Conservation (phyloP, 257 asterid species). For the Jacaranda copaia region DNA sequence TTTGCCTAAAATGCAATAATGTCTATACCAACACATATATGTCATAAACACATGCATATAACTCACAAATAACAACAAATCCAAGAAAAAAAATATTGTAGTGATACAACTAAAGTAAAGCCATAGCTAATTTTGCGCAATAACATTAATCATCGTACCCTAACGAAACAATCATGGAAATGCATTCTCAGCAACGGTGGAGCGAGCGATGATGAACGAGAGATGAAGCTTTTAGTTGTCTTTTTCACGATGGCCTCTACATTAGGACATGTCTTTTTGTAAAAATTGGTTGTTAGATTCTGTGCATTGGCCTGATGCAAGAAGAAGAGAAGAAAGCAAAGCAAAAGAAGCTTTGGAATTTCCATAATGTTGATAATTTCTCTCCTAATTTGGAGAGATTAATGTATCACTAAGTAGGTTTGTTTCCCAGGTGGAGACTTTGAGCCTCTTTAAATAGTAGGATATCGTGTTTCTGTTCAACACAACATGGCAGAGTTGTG, state of each 20-base stretch:
- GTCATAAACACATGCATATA: too few species aligned
- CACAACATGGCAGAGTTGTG: not conserved
- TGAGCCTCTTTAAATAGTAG: constrained; percentile 22
- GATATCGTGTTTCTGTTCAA: not conserved
- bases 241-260: constrained; percentile 45
- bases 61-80: too few species aligned
- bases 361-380: constrained; percentile 35
- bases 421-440: not conserved
- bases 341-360: constrained; percentile 31
- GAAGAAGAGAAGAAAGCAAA: constrained; percentile 34
- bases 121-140: too few species aligned
- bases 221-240: constrained; percentile 38
- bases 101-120: too few species aligned
- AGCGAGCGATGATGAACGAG: constrained; percentile 56
- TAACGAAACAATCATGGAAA: constrained; percentile 79
- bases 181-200: constrained; percentile 69
- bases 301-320: constrained; percentile 37
- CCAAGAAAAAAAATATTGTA: too few species aligned
- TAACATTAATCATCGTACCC: constrained; percentile 39
- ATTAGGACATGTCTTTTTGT: constrained; percentile 52
- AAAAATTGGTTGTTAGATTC: constrained; percentile 41
- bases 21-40: too few species aligned
- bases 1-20: too few species aligned
- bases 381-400: constrained; percentile 6
- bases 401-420: constrained; percentile 14